Base-by-base conservation (phyloP, 495 filamentous ascomycete species). In the Xylaria acuta region DNA sequence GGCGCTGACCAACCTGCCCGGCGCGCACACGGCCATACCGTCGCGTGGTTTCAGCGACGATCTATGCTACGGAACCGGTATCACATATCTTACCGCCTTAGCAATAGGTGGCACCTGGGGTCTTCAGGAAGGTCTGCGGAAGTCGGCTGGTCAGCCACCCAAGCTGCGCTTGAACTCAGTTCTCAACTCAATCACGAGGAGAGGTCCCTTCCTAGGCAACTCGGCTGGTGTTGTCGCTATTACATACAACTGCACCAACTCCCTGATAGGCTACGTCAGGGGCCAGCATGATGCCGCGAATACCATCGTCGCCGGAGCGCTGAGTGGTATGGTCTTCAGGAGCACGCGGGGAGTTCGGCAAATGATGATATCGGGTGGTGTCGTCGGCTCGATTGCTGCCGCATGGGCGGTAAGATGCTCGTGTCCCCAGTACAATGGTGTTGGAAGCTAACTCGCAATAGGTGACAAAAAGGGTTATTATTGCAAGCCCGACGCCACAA, bases 41-140 rank as follows among this genome's bases (percentile, higher is more conserved):
- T 97, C 94, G 36, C 91, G 97, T 79, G 96, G 96, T 75, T 99
- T 97, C 90, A 96, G 93, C 64, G 96, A 99, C 80, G 96, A 99
- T 81, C 90, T 99, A 63, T 98, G 96, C 83, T 99, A 99, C 79
- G 97, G 97, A 76, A 94, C 95, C 32, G 96, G 96, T 68, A 90
- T 95, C 45, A 97, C 94, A 74, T 99, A 99, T 82, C 88, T 99
- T 64, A 85, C 90, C 14, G 96, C 91, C 1, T 85, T 99, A 73
- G 88, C 93, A n/a, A 65, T 97, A 51, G 96, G 96, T 76, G 96
- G 96, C 69, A 89, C 88, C 64, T 98, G 95, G 94, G 96, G 96
- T 54, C 80, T 98, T 70, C 89, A 90, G 40, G 96, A 99, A 82
- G 96, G 96, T 5, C 79, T 98, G 67, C 88, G 88, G 75, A 91